Conservation (phyloP, 192 early-diverging fungal species). For the Chytriomyces hyalinus region DNA sequence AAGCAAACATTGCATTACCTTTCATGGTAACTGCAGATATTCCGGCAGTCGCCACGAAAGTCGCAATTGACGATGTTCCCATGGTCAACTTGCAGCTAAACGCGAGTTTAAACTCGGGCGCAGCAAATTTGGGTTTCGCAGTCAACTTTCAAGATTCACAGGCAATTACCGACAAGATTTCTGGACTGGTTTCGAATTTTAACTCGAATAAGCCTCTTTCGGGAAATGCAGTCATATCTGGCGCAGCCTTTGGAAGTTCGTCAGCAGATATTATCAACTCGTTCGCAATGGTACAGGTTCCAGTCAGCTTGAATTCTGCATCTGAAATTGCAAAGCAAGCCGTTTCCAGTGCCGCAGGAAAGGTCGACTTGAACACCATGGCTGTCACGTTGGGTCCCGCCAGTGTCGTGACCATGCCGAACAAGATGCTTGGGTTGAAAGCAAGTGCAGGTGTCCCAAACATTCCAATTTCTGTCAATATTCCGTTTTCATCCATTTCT, state of each 20-base stretch:
- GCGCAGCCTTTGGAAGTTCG: constrained; percentile 23
- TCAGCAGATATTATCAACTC: constrained; percentile 23
- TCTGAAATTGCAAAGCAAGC: background rate
- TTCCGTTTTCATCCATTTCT: constrained; percentile 5
- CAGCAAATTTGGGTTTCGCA: constrained; percentile 5
- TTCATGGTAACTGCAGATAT: constrained; percentile 20
- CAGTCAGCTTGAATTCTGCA: background rate
- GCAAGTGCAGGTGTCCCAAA: constrained; percentile 10
- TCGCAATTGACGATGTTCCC: constrained; percentile 24
- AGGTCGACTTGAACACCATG: background rate
- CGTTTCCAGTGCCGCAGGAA: background rate
- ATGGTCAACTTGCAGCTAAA: constrained; percentile 11
- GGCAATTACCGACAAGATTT: constrained; percentile 22
- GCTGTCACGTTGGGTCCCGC: constrained; percentile 2
- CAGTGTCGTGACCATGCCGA: background rate
- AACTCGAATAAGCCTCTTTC: constrained; percentile 25
- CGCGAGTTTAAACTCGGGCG: constrained; percentile 23
- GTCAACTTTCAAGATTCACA: constrained; percentile 22
- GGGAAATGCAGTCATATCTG: constrained; percentile 25
- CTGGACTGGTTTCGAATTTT: constrained; percentile 20
- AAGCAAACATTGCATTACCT: constrained; percentile 23
- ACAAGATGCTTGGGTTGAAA: background rate
- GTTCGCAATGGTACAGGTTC: constrained; percentile 15
- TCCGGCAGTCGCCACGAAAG: constrained; percentile 23
- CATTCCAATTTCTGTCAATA: constrained; percentile 15